These are phyloP conservation scores for Penicillium robsamsonii DNA, from an alignment of 495 filamentous ascomycete genomes.

Conservation along the genomic window DNA sequence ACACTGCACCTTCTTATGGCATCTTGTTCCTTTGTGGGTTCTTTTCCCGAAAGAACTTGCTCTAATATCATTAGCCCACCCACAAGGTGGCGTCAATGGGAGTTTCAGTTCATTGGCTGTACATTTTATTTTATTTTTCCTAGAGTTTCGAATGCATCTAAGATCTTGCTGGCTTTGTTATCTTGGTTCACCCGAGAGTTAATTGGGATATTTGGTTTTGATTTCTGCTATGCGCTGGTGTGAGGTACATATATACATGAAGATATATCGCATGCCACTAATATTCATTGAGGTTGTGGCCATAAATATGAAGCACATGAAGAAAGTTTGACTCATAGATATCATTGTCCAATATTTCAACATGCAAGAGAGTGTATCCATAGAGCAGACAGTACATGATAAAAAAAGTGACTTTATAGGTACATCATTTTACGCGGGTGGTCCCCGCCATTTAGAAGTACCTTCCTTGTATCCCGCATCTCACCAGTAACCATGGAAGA, in stretches of 20 bases:
- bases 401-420: not conserved
- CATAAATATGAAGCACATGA: not conserved
- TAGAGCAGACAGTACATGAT: not conserved
- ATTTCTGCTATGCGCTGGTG: not conserved
- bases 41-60: not conserved
- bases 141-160: slow-evolving; percentile 23
- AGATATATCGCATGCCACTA: not conserved
- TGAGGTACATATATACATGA: not conserved
- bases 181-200: not conserved
- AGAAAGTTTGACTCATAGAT: not conserved
- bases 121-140: slow-evolving; percentile 11
- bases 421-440: not conserved
- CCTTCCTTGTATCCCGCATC: not conserved
- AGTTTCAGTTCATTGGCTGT: slow-evolving; percentile 20
- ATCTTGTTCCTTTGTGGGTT: slow-evolving; percentile 4
- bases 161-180: not conserved
- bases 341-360: not conserved
- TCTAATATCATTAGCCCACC: slow-evolving; percentile 23
- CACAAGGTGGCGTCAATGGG: slow-evolving; percentile 25
- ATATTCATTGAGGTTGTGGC: not conserved
- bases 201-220: not conserved
- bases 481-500: not conserved
- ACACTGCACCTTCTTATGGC: slow-evolving; percentile 2
- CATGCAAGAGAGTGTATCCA: not conserved
- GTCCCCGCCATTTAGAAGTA: not conserved